Percentiles rank a stretch among this genome's conserved stretches.
Evolutionary conservation across 805 yeast genomes (phyloP).

Genomic region (Komagataella pseudopastoris): DNA sequence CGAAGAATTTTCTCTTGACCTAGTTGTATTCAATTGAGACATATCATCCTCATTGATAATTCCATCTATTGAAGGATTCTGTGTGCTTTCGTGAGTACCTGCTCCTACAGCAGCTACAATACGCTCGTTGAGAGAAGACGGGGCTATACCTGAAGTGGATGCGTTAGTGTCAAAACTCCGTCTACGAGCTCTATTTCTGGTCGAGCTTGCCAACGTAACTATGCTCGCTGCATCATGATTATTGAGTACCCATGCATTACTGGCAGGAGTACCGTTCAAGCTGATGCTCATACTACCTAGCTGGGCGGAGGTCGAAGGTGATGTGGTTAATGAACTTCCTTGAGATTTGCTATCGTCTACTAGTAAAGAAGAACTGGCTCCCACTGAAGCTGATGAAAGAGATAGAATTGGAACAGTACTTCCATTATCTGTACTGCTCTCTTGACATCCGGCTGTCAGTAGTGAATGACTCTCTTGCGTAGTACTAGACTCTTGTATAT

Average conservation of each 20-base stretch:
- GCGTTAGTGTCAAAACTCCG: conserved; percentile 37
- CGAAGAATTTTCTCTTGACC: not conserved
- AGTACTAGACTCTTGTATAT: not conserved
- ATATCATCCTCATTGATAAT: not conserved
- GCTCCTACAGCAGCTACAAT: conserved; percentile 11
- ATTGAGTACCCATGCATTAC: not conserved
- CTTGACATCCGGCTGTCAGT: not conserved
- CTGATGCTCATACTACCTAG: conserved; percentile 1
- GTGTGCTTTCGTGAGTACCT: not conserved
- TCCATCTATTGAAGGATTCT: not conserved
- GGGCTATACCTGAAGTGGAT: conserved; percentile 57
- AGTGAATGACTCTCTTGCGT: conserved; percentile 3
- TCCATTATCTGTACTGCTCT: conserved; percentile 18
- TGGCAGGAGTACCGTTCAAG: not conserved
- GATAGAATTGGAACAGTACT: conserved; percentile 37
- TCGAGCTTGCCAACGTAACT: conserved; percentile 19
- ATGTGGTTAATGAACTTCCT: conserved; percentile 25
- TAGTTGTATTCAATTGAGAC: not conserved
- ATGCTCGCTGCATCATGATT: conserved; percentile 16
- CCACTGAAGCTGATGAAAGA: conserved; percentile 24
- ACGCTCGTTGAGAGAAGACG: conserved; percentile 57
- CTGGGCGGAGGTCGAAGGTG: conserved; percentile 25
- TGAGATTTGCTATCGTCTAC: not conserved
- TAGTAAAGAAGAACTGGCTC: conserved; percentile 7
- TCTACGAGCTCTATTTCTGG: conserved; percentile 15